Percentiles rank a stretch among this genome's conserved stretches.
Conservation (phyloP, 1,284 basidiomycete genomes). For the Phylloboletellus chloephorus region DNA sequence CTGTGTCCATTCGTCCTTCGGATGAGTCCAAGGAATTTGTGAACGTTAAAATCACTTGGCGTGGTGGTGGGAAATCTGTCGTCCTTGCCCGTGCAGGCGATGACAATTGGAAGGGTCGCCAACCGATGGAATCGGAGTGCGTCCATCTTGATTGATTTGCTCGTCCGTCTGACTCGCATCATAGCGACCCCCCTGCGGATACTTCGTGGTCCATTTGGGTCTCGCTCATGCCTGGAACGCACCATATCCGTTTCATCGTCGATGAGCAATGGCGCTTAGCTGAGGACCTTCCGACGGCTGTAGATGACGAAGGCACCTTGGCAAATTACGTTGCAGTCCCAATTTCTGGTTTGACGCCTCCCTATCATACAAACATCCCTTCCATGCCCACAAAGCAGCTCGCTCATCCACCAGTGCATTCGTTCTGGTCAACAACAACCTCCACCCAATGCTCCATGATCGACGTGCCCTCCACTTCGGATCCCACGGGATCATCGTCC, state of each 20-base stretch:
- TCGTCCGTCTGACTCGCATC: slow-evolving; percentile 14
- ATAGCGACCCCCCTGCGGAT: slow-evolving; percentile 30
- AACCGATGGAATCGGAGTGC: slow-evolving; percentile 58
- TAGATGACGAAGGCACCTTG: slow-evolving; percentile 91
- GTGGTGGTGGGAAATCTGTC: slow-evolving; percentile 55
- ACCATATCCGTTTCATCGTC: slow-evolving; percentile 94
- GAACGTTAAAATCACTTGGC: slow-evolving; percentile 58
- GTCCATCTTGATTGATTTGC: slow-evolving; percentile 27
- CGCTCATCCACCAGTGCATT: slow-evolving; percentile 24
- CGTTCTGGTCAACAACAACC: slow-evolving; percentile 36
- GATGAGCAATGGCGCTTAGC: slow-evolving; percentile 83
- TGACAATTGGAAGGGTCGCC: slow-evolving; percentile 64
- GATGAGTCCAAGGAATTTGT: slow-evolving; percentile 41
- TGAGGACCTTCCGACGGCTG: slow-evolving; percentile 82
- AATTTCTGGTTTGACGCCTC: slow-evolving; percentile 34
- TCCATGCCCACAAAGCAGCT: slow-evolving; percentile 39
- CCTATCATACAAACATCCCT: slow-evolving; percentile 15
- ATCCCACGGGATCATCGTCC: slow-evolving; percentile 30
- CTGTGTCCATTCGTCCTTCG: slow-evolving; percentile 14
- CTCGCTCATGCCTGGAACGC: slow-evolving; percentile 81
- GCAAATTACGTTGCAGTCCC: slow-evolving; percentile 85
- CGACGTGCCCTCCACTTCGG: slow-evolving; percentile 21
- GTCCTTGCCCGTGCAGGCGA: slow-evolving; percentile 64
- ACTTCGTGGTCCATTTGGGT: slow-evolving; percentile 45
- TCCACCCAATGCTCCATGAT: slow-evolving; percentile 31